phyloP scores from a whole-genome alignment of 805 yeast species.

The Wickerhamiella slavikovae region DNA sequence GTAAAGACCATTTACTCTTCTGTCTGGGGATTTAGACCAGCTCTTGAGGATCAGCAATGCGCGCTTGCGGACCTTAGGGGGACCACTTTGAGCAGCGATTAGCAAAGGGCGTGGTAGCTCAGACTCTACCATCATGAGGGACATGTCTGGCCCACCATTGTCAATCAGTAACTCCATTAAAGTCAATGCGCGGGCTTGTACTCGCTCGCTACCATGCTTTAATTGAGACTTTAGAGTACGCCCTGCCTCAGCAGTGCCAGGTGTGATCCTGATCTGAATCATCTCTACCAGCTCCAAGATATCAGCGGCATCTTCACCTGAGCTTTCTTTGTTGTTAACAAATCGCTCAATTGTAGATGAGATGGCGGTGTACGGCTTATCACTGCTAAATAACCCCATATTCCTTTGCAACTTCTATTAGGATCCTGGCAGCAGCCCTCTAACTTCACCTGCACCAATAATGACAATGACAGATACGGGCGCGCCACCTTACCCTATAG shows the following conservation, averaged over 20 bases:
- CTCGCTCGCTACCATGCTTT: constrained; percentile 55
- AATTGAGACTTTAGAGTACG: constrained; percentile 73
- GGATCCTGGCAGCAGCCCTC: too few species aligned
- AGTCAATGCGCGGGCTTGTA: constrained; percentile 51
- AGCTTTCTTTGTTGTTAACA: constrained; percentile 14
- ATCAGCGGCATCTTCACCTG: constrained; percentile 24
- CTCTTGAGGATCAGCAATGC: constrained; percentile 32
- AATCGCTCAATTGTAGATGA: constrained; percentile 21
- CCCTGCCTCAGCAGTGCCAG: constrained; percentile 59
- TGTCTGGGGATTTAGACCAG: constrained; percentile 31
- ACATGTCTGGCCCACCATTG: constrained; percentile 22
- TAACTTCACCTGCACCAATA: too few species aligned
- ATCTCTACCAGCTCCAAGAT: constrained; percentile 39
- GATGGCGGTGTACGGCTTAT: constrained; percentile 26
- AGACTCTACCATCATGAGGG: constrained; percentile 7
- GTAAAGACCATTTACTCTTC: constrained; percentile 1
- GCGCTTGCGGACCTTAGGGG: constrained; percentile 26
- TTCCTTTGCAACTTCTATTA: too few species aligned
- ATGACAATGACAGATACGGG: too few species aligned
- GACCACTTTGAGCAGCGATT: constrained; percentile 19
- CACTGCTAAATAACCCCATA: constrained; percentile 13
- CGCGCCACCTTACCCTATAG: too few species aligned
- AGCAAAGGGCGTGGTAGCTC: constrained; percentile 24
- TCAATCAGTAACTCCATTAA: constrained; percentile 39
- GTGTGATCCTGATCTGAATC: constrained; percentile 20